Evolutionary conservation across 768 basidiomycete species (phyloP), one percentile per base, ranked within the genome.

Genomic region (Sistotremastrum niveocremeum): DNA sequence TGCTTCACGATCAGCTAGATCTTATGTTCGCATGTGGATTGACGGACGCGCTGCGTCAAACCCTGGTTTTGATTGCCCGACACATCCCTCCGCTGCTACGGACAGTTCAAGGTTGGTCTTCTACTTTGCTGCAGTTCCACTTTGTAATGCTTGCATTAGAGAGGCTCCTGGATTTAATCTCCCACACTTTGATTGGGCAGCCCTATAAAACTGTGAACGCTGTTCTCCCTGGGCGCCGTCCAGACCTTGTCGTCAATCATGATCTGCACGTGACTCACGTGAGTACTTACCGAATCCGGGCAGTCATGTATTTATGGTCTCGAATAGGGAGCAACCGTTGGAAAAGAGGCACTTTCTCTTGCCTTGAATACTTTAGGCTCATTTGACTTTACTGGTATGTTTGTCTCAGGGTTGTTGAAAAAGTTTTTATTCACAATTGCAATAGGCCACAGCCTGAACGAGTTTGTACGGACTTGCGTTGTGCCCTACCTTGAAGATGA

Each of bases 401-500:
- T 44, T 11, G 10, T 43, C 42, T 32, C 11, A 39, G 5, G 3
- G 32, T 30, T 49, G 12, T 37, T 6, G 32, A 4, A 33, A n/a
- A 10, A 34, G n/a, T 51, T 8, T 40, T 32, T 46, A 30, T 42
- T 46, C 44, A 48, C 35, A 52, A 40, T 28, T 32, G 11, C 34
- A 36, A 28, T 43, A 85, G 93, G 93, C 30, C 93, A 99, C 52
- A 76, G 87, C 7, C 68, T 99, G 49, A 94, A 93, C 62, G 95
- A 98, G 60, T 95, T 97, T 59, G 88, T 98, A 37, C 85, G 91
- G 38, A 81, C 70, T 49, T 86, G 86, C 49, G 91, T 91, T 2
- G 64, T 97, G 28, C 91, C 90, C 1, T 98, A 93, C 60, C 73
- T 98, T 34, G 94, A 98, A 56, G 82, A 95, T 54, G 95, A 98